These are phyloP conservation scores for Pelargonium nanum DNA, from an alignment of 345 rosid genomes.

Conservation along the genomic window DNA sequence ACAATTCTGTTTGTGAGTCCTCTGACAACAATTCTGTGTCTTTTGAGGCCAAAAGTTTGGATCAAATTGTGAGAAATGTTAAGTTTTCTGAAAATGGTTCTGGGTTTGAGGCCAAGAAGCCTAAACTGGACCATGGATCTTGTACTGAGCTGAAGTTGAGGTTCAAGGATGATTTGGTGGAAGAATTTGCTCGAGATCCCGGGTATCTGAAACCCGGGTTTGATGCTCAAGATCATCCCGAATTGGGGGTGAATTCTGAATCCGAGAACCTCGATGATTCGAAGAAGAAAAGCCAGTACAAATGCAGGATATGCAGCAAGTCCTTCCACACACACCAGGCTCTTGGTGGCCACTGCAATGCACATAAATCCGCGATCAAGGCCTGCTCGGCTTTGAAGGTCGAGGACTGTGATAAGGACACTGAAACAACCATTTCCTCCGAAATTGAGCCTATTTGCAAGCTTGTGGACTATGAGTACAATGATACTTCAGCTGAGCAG, in stretches of 20 bases:
- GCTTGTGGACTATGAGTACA: neutral
- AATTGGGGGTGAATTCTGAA: no score
- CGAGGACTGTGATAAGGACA: constrained; percentile 25
- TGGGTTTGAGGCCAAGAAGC: neutral
- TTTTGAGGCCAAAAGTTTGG: constrained; percentile 14
- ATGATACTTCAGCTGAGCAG: constrained; percentile 8
- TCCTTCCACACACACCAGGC: constrained; percentile 70
- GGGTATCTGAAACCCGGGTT: no score
- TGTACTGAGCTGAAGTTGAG: neutral
- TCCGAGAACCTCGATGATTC: neutral
- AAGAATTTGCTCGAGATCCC: no score
- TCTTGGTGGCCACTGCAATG: constrained; percentile 81
- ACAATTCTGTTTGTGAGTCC: constrained; percentile 29
- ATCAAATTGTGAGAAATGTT: neutral
- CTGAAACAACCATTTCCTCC: constrained; percentile 20
- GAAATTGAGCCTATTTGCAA: constrained; percentile 13
- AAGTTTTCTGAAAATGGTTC: neutral
- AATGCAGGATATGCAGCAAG: constrained; percentile 35
- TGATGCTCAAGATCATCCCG: no score
- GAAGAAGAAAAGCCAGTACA: neutral
- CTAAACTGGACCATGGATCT: neutral
- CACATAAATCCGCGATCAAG: constrained; percentile 34
- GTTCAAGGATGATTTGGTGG: no score
- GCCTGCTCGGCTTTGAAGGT: constrained; percentile 20
- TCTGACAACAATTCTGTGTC: constrained; percentile 30